A percentile compares a stretch with the other conserved stretches of the same genome.
Conservation (phyloP, 495 filamentous ascomycete genomes). For the Margaritispora aquatica region DNA sequence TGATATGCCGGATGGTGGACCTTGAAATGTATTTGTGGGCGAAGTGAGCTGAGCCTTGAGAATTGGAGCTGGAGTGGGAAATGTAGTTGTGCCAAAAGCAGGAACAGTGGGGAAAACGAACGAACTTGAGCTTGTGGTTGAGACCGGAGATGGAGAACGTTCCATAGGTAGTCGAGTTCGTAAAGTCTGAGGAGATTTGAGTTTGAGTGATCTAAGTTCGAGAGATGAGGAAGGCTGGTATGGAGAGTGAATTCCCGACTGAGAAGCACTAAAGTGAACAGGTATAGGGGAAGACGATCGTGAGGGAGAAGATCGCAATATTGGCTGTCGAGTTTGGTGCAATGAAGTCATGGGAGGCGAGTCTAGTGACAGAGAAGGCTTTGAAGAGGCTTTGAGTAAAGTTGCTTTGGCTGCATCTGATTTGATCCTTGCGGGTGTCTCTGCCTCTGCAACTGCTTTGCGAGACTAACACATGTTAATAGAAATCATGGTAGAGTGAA, state of each 20-base stretch:
- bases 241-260: not conserved
- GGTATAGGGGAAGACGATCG: not conserved
- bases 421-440: too few relatives aligned
- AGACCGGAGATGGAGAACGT: not conserved
- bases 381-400: too few relatives aligned
- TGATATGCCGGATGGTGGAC: too few relatives aligned
- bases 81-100: not conserved
- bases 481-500: not conserved
- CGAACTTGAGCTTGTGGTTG: not conserved
- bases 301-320: not conserved
- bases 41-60: too few relatives aligned
- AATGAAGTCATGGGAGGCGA: too few relatives aligned
- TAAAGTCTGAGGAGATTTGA: not conserved
- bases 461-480: not conserved
- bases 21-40: too few relatives aligned
- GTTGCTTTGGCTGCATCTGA: too few relatives aligned
- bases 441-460: not conserved
- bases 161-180: not conserved
- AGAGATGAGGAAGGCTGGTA: not conserved
- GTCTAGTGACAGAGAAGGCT: too few relatives aligned
- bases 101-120: not conserved
- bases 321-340: too few relatives aligned
- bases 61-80: too few relatives aligned
- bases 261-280: too few relatives aligned
- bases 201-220: not conserved